These are phyloP conservation scores for Aspergillus hancockii DNA, from an alignment of 495 filamentous ascomycete species.

Conservation along the genomic window DNA sequence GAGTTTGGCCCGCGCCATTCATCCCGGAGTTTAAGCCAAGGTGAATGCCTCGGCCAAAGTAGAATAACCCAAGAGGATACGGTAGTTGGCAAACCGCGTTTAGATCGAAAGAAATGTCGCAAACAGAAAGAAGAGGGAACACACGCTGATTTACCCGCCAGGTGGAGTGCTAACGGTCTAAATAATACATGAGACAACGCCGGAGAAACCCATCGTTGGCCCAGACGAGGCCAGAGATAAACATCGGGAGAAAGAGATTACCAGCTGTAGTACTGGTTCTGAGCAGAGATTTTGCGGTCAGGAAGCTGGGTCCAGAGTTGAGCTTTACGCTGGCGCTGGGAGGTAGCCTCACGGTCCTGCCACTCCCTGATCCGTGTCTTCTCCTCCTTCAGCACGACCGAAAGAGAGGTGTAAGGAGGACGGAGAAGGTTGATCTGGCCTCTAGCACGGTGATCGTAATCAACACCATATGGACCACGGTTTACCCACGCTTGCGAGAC, in stretches of 20 bases:
- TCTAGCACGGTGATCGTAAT: constrained; percentile 65
- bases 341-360: constrained; percentile 73
- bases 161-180: constrained; percentile 22
- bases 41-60: neutral
- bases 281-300: constrained; percentile 59
- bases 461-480: constrained; percentile 60
- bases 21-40: neutral
- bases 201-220: constrained; percentile 6
- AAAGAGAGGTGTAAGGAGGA: constrained; percentile 73
- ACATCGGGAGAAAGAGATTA: constrained; percentile 45
- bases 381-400: constrained; percentile 88
- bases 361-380: constrained; percentile 78
- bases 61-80: neutral
- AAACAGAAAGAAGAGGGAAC: constrained; percentile 6
- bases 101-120: neutral
- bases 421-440: constrained; percentile 62
- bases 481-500: constrained; percentile 90
- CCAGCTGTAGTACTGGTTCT: constrained; percentile 89
- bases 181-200: constrained; percentile 17
- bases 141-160: constrained; percentile 18
- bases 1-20: neutral
- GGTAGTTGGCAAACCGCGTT: neutral
- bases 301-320: constrained; percentile 85
- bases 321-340: constrained; percentile 62
- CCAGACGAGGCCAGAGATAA: neutral